Percentiles rank a stretch among this genome's conserved stretches.
These are phyloP conservation scores for Phytomonas francai DNA, from an alignment of 208 protist genomes.

Conservation along the genomic window DNA sequence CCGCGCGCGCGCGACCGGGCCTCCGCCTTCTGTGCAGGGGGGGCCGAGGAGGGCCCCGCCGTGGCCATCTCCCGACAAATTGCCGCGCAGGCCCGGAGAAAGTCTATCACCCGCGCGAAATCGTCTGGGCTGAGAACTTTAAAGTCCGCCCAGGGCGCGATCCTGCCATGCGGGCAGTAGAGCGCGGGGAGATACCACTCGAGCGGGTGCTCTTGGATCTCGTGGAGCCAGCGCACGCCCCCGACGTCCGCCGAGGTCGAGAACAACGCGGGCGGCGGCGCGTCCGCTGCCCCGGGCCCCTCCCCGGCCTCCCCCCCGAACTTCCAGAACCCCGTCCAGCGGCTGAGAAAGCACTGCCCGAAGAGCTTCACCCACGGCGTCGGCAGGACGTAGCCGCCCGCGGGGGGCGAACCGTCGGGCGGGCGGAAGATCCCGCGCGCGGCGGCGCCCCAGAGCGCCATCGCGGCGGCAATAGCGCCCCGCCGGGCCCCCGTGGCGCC, in stretches of 20 bases:
- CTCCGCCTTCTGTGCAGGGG: too few species aligned
- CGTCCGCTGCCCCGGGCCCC: constrained; percentile 1
- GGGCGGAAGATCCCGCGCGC: constrained; percentile 27
- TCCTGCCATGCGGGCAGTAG: constrained; percentile 28
- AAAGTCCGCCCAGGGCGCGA: constrained; percentile 45
- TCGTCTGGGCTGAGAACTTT: constrained; percentile 30
- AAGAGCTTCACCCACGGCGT: constrained; percentile 50
- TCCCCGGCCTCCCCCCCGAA: not conserved
- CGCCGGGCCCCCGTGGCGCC: constrained; percentile 17
- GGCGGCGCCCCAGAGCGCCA: constrained; percentile 23
- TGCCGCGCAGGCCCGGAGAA: constrained; percentile 14
- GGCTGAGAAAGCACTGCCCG: constrained; percentile 47
- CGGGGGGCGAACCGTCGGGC: constrained; percentile 5
- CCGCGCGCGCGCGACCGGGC: not conserved
- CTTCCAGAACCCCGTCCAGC: not conserved
- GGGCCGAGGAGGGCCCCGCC: not conserved
- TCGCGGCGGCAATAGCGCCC: constrained; percentile 11
- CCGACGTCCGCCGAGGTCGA: constrained; percentile 13
- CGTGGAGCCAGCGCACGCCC: constrained; percentile 9
- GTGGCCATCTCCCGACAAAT: not conserved
- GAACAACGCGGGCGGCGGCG: not conserved
- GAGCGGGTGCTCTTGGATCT: constrained; percentile 15
- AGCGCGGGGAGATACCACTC: constrained; percentile 18
- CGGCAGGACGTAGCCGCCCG: constrained; percentile 40
- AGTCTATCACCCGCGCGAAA: constrained; percentile 14